Conservation (phyloP, 108 stramenopile species). For the Skeletonema costatum region DNA sequence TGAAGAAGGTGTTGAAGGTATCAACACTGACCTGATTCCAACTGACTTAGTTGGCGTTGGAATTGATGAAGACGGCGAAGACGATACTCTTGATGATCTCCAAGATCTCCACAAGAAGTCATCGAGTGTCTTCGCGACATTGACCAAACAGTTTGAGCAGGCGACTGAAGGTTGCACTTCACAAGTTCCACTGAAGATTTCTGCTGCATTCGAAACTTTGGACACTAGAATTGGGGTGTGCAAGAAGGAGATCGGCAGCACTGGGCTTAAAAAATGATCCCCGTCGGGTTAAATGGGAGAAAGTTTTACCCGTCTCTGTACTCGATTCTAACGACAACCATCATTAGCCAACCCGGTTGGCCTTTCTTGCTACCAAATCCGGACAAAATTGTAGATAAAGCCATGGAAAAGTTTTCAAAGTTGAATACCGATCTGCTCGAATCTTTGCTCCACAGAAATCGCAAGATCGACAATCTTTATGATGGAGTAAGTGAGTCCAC, state of each 20-base stretch:
- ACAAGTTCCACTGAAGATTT: neutral
- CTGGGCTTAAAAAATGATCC: neutral
- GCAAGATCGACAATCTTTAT: neutral
- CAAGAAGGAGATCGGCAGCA: neutral
- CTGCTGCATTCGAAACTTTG: neutral
- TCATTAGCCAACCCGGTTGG: neutral
- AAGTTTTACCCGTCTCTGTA: slow-evolving; percentile 1
- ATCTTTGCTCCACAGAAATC: neutral
- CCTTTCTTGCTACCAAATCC: neutral
- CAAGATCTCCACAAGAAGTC: neutral
- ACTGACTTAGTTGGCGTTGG: too few species aligned
- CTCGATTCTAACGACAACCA: neutral
- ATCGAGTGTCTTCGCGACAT: neutral
- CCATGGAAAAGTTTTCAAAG: neutral
- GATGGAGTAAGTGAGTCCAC: neutral
- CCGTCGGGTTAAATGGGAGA: neutral
- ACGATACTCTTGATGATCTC: too few species aligned
- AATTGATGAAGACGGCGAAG: neutral
- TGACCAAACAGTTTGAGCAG: slow-evolving; percentile 1
- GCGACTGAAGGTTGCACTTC: neutral
- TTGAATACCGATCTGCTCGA: neutral
- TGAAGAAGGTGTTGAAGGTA: neutral
- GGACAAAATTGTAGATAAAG: neutral
- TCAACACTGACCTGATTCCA: too few species aligned
- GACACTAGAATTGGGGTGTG: neutral